Conservation (phyloP, 495 filamentous ascomycete genomes). For the Aspergillus affinis region DNA sequence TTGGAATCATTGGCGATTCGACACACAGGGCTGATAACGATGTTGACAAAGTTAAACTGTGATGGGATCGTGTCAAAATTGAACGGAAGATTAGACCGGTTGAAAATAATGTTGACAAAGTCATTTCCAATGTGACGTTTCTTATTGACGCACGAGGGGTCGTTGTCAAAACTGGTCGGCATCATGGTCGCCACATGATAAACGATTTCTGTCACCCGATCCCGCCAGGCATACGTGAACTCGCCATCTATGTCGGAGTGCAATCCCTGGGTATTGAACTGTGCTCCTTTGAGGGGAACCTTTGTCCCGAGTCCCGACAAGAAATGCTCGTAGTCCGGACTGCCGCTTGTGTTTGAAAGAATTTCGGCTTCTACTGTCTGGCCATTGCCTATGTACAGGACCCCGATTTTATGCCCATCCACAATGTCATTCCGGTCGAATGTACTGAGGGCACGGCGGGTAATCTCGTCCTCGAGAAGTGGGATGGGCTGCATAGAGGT, state of each 20-base stretch:
- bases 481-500: conserved; percentile 70
- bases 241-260: conserved; percentile 81
- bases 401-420: conserved; percentile 92
- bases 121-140: conserved; percentile 98
- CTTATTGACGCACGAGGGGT: conserved; percentile 76
- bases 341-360: conserved; percentile 78
- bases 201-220: conserved; percentile 90
- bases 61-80: conserved; percentile 89
- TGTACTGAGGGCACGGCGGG: conserved; percentile 68
- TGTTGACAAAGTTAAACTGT: conserved; percentile 93
- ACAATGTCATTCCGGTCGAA: conserved; percentile 91
- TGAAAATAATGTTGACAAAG: conserved; percentile 97
- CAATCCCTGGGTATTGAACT: conserved; percentile 93
- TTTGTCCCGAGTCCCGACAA: conserved; percentile 76
- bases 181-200: conserved; percentile 97
- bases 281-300: conserved; percentile 72
- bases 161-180: conserved; percentile 78
- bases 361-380: conserved; percentile 82
- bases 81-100: conserved; percentile 86
- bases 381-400: conserved; percentile 84
- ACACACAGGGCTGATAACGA: conserved; percentile 87
- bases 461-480: conserved; percentile 78
- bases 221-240: conserved; percentile 88
- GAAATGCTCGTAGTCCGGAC: conserved; percentile 82
- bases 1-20: conserved; percentile 40